Evolutionary conservation across 2,329 filamentous ascomycete species (phyloP).

Genomic region (Aspergillus sp.): DNA sequence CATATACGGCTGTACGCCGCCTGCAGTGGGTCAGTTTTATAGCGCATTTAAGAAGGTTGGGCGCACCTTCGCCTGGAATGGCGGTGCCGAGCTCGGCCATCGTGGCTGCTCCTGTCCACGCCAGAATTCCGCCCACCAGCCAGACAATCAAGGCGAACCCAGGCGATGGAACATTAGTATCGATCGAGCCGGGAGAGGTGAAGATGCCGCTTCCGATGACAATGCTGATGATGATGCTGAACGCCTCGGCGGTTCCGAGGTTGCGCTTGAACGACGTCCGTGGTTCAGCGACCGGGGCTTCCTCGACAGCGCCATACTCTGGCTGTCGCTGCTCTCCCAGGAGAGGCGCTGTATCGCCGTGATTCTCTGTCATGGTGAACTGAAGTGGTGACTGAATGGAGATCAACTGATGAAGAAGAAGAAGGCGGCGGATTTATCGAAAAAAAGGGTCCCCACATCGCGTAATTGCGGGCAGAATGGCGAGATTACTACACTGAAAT

Average conservation of each 20-base stretch:
- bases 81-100: conserved; percentile 21
- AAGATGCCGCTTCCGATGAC: conserved; percentile 22
- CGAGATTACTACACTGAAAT: background rate
- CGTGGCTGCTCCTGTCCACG: conserved; percentile 19
- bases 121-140: conserved; percentile 18
- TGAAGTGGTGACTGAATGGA: background rate
- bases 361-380: background rate
- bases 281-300: background rate
- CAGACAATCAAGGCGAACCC: conserved; percentile 17
- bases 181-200: conserved; percentile 17
- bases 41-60: background rate
- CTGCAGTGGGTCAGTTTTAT: background rate
- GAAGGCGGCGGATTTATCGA: background rate
- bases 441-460: conserved; percentile 1
- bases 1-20: conserved; percentile 19
- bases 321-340: background rate
- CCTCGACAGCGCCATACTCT: background rate
- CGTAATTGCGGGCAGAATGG: background rate
- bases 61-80: conserved; percentile 18
- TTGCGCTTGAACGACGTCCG: conserved; percentile 15
- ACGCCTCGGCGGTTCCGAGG: conserved; percentile 18
- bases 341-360: background rate
- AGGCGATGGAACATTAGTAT: conserved; percentile 20
- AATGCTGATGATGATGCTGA: conserved; percentile 21
- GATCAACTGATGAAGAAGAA: background rate